Evolutionary conservation across 805 yeast genomes (phyloP), one percentile per base, ranked within the genome.

Genomic region (Saturnispora mendoncae): DNA sequence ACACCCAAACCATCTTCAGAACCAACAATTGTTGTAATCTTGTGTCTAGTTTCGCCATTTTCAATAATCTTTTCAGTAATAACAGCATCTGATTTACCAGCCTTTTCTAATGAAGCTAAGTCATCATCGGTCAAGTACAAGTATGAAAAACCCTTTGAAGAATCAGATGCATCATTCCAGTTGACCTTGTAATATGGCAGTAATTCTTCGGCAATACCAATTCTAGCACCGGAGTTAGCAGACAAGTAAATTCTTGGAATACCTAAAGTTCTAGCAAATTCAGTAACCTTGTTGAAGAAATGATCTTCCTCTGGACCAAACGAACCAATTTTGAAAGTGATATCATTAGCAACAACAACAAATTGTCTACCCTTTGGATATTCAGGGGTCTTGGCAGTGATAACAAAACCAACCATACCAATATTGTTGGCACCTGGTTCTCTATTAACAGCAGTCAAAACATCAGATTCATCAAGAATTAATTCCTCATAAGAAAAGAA

Each of bases 151-250:
- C 99, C 98, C 68, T 84, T 83, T 19, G 76, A 72, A 46, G 86
- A 94, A 46, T 77, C 70, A 19, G 66, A 65, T 32, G 76, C 77
- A 52, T 80, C 88, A 51, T 79, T 83, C 99, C 99, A 92, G 42
- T 90, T 86, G 49, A 90, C 95, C 63, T 84, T 78, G 70, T 78
- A 87, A 57, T 76, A 73, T 45, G 96, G 92, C 42, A 92, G 72
- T 48, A 92, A 72, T 65, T 92, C 99, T 53, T 92, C 97, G 21
- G 99, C 98, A 61, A 92, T 77, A 58, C 98, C 98, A 49, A 92
- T 84, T 71, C 99, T 80, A 36, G 99, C 99, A 72, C 99, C 99
- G 46, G 97, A 88, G 74, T 92, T 92, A 23, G 98, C 99, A 53
- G 97, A 85, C 53, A 92, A 71, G 66, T 92, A 92, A 43, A 92